Base-by-base conservation (phyloP, 1,284 basidiomycete genomes). In the Amylostereum areolatum region DNA sequence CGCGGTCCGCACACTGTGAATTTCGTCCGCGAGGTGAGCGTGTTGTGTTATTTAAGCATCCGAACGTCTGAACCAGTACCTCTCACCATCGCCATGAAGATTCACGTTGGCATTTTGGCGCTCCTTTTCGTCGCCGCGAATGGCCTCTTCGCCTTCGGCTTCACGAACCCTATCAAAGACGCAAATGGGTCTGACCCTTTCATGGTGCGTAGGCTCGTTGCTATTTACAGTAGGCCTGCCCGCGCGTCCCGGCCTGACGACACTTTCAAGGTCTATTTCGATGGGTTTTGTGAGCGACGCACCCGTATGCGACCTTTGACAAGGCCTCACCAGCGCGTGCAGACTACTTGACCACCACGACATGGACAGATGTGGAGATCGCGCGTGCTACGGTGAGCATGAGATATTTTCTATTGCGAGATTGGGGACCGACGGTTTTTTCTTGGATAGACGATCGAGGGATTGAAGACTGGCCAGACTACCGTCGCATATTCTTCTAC, bases 321-420 rank as follows among this genome's bases (percentile, higher is more conserved):
- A 29, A 34, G 34, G 25, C 7, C 34, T 48, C 43, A 43, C 3
- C 12, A 18, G 30, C 25, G 31, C 9, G 12, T 28, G 41, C 27
- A 8, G 6, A 36, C 37, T 25, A 70, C 44, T 51, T 70, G 32
- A 66, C 63, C n/a, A 60, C 67, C 1, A 71, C 70, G 2, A 70
- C 69, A 2, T 71, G 69, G 69, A 61, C 55, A 7, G 67, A 70
- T 45, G 64, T 71, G 42, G 66, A 69, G 49, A 65, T 70, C 30
- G 63, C 67, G 11, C 62, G 67, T 24, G 67, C 64, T 10, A 66
- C 66, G 10, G 43, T 44, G 28, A 44, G 29, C 29, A 8, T 35
- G n/a, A n/a, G n/a, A n/a, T 35, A n/a, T n/a, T 8, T 8, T 44
- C 43, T 12, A 31, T 31, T 6, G 11, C 11, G 9, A 6, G 18